Conservation (phyloP, 164 flowering plant species). For the Annona cherimola region DNA sequence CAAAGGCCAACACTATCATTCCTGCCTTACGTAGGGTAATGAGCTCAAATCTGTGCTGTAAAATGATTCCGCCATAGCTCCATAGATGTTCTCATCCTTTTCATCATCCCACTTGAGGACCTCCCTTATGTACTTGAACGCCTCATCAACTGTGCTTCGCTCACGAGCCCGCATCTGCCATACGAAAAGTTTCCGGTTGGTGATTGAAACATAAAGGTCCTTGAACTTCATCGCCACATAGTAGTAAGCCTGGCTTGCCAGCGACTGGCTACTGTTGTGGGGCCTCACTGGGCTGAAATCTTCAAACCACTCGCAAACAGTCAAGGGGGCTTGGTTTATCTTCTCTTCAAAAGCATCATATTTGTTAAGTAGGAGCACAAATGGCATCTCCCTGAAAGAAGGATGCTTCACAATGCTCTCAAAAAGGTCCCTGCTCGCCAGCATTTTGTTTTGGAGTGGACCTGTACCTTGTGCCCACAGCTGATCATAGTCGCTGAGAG, state of each 20-base stretch:
- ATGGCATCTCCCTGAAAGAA: constrained; percentile 36
- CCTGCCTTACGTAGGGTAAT: constrained; percentile 34
- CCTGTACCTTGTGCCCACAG: constrained; percentile 19
- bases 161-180: constrained; percentile 38
- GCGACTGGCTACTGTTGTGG: constrained; percentile 28
- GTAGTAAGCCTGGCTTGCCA: constrained; percentile 47
- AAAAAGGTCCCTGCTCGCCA: constrained; percentile 38
- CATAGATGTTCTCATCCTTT: constrained; percentile 29
- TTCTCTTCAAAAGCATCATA: constrained; percentile 52
- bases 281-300: constrained; percentile 47
- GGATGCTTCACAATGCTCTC: constrained; percentile 43
- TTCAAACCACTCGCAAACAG: constrained; percentile 47
- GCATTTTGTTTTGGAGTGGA: constrained; percentile 38
- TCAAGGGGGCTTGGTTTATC: constrained; percentile 29
- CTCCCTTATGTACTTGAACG: constrained; percentile 46
- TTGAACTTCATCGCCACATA: constrained; percentile 58
- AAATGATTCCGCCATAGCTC: constrained; percentile 33
- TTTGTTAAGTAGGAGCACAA: constrained; percentile 47
- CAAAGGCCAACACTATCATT: constrained; percentile 7
- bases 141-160: constrained; percentile 36
- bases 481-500: constrained; percentile 47
- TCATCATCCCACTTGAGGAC: constrained; percentile 61
- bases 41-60: constrained; percentile 43
- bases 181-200: constrained; percentile 44
- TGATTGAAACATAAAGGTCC: constrained; percentile 37